Evolutionary conservation across 305 asterid genomes (phyloP), one percentile per base, ranked within the genome.

Genomic region (Euphrasia arctica): DNA sequence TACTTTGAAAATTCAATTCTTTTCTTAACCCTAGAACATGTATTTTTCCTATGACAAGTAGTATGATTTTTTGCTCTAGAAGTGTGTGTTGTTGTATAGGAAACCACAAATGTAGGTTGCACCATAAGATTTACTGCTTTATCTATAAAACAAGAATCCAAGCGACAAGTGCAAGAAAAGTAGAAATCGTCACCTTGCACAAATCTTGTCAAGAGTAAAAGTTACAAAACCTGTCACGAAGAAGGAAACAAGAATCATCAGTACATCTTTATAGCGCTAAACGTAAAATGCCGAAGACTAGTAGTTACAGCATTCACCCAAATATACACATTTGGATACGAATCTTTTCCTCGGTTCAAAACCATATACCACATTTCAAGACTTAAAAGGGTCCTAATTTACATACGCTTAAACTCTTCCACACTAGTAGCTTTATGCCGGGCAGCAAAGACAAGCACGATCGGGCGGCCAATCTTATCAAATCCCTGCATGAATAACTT

Each of bases 401-500:
- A 63, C 88, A 45, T 79, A 91, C 97, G 93, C 72, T 88, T 88
- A 74, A 88, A 91, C 73, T 88, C 96, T 60, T 86, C 90, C 1
- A 81, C 78, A 10, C 49, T 66, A 14, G 79, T 78, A 58, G 89
- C 83, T 81, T 76, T 84, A 78, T 88, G 97, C 7, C 87, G 76
- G 47, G 84, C 74, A 58, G 85, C 96, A 60, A 77, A 84, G 43
- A 76, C 85, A 22, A 88, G 73, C 8, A 73, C 83, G 8, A 86
- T 76, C 0, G 96, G 95, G 61, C 91, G 88, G 32, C 96, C 96
- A 51, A 59, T 76, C 80, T 77, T 91, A 69, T 88, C 96, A 28
- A 57, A 71, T 45, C 97, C 97, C 70, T 90, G 97, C 96, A 88
- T 82, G 63, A 85, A 85, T 11, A 88, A 39, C 83, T 91, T 91